Percentiles rank a stretch among this genome's conserved stretches.
Evolutionary conservation across 2,329 filamentous ascomycete species (phyloP).

Genomic region (Fusarium guadeloupense): DNA sequence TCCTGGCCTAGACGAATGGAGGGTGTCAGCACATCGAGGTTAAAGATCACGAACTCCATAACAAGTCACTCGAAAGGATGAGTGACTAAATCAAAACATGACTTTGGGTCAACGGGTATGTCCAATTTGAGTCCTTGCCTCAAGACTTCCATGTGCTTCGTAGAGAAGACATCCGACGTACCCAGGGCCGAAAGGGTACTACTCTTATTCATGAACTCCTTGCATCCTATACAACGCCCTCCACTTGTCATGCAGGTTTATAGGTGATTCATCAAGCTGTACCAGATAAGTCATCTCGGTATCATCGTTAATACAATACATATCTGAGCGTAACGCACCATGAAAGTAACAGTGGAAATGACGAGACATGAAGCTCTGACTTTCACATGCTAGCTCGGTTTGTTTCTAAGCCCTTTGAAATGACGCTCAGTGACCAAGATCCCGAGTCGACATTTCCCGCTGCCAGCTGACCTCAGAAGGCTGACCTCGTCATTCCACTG

Average conservation of each 20-base stretch:
- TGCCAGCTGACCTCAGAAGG: background rate
- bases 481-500: background rate
- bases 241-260: no score
- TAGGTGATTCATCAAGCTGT: background rate
- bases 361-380: background rate
- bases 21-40: background rate
- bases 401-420: background rate
- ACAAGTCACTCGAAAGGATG: background rate
- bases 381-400: background rate
- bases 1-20: conserved; percentile 12
- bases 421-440: background rate
- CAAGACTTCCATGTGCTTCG: background rate
- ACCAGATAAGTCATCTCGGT: background rate
- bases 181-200: no score
- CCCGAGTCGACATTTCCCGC: conserved; percentile 1
- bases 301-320: background rate
- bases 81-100: no score
- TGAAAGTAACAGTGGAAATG: conserved; percentile 4
- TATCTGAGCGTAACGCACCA: background rate
- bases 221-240: no score
- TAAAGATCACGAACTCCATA: no score
- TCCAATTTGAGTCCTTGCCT: background rate
- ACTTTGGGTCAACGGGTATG: background rate
- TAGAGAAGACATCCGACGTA: background rate
- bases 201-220: no score